Base-by-base conservation (phyloP, 164 flowering plant genomes). In the Amborella trichopoda region DNA sequence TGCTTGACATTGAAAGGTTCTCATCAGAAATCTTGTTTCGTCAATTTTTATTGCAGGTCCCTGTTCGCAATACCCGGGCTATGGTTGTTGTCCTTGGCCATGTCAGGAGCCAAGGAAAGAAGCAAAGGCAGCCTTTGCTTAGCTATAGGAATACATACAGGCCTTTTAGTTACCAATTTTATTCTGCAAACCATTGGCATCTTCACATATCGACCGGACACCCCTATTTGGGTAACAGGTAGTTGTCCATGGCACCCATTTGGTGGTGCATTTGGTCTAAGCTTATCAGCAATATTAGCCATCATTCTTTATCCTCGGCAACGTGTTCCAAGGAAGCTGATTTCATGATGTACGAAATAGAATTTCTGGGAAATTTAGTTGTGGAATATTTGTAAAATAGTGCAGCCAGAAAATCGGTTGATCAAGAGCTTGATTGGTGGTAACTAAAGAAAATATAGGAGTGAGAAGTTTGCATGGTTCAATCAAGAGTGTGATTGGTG, bases 141-240 rank as follows among this genome's bases (percentile, higher is more conserved):
- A 28, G 85, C 94, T 11, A 76, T 84, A 38, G 99, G 99, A 51
- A 36, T 91, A 17, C 93, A 77, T 32, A 49, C 95, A 28, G 99
- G 99, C 23, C 74, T 81, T 26, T 34, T 82, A 54, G 70, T 77
- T 30, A 63, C 85, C 12, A 74, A 67, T 67, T 78, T 58, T 39
- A 41, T 83, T 16, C 58, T 83, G 41, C 75, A 75, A 53, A 65
- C 39, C 17, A 72, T 93, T 26, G 81, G 88, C 36, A 73, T 83
- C 57, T 40, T 91, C 24, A 58, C 52, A 14, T 75, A 72, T 60
- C 46, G 34, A n/a, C 54, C 70, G 25, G 54, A 46, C 53, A 58
- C 54, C 44, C 76, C 80, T 25, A 26, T 61, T n/a, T 86, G 89
- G 95, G 23, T 87, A 19, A 67, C 66, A 24, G 94, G 93, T 27